Conservation (phyloP, 768 basidiomycete genomes). For the Tylopilus sp. region DNA sequence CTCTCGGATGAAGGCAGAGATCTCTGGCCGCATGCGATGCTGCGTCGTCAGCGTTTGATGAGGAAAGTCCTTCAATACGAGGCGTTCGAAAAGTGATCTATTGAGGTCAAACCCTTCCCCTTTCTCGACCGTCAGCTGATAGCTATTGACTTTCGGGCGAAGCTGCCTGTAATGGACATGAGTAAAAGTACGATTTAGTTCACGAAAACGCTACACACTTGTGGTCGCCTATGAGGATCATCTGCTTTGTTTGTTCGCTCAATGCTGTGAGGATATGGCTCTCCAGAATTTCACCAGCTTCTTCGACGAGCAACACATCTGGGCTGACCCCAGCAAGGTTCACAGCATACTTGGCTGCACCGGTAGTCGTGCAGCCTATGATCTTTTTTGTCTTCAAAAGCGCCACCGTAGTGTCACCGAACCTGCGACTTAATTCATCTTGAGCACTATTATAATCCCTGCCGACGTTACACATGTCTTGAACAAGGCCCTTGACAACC, state of each 20-base stretch:
- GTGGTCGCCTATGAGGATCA: slow-evolving; percentile 73
- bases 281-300: slow-evolving; percentile 72
- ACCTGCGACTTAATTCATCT: slow-evolving; percentile 35
- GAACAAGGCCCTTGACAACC: slow-evolving; percentile 35
- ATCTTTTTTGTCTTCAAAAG: slow-evolving; percentile 49
- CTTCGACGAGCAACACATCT: slow-evolving; percentile 61
- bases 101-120: slow-evolving; percentile 69
- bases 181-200: not conserved
- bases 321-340: slow-evolving; percentile 46
- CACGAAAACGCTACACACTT: slow-evolving; percentile 39
- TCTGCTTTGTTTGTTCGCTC: slow-evolving; percentile 43
- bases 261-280: slow-evolving; percentile 64
- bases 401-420: slow-evolving; percentile 31
- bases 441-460: slow-evolving; percentile 43
- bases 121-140: slow-evolving; percentile 63
- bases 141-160: slow-evolving; percentile 70
- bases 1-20: slow-evolving; percentile 57
- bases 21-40: slow-evolving; percentile 75
- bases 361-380: slow-evolving; percentile 70
- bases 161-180: slow-evolving; percentile 47
- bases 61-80: slow-evolving; percentile 59
- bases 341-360: slow-evolving; percentile 57
- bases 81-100: slow-evolving; percentile 64
- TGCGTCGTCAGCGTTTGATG: slow-evolving; percentile 55
- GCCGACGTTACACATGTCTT: slow-evolving; percentile 31